phyloP scores from a whole-genome alignment of 768 basidiomycete genomes.

The Russula griseocarnosa region DNA sequence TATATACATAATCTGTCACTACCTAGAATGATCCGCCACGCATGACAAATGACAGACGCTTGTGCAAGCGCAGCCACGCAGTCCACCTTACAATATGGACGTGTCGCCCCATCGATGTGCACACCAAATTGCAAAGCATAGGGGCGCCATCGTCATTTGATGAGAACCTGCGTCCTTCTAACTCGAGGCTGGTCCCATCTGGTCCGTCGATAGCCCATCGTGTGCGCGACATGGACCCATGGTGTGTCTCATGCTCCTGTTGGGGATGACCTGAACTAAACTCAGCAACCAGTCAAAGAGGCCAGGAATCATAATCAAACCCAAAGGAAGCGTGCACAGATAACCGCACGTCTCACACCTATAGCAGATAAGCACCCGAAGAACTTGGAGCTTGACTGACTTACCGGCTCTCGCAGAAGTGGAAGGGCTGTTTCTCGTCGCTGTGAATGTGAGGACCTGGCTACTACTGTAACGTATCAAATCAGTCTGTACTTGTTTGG shows the following conservation, averaged over 20 bases:
- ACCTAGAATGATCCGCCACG: no score
- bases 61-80: no score
- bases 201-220: constrained; percentile 55
- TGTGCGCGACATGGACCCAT: constrained; percentile 59
- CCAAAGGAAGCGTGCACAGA: constrained; percentile 53
- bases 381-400: constrained; percentile 6
- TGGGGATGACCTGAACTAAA: constrained; percentile 49
- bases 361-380: constrained; percentile 12
- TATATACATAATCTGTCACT: no score
- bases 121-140: constrained; percentile 62
- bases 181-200: constrained; percentile 47
- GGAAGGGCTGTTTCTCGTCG: constrained; percentile 42
- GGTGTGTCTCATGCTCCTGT: constrained; percentile 57
- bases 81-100: no score
- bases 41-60: no score
- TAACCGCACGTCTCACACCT: constrained; percentile 57
- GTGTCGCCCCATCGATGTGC: constrained; percentile 53
- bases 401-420: constrained; percentile 52
- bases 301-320: constrained; percentile 33
- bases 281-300: neutral
- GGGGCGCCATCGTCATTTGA: constrained; percentile 55
- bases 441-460: constrained; percentile 50
- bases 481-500: no score
- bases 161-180: constrained; percentile 54
- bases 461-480: no score